phyloP scores from a whole-genome alignment of 208 protist genomes.

The Crithidia acanthocephali region DNA sequence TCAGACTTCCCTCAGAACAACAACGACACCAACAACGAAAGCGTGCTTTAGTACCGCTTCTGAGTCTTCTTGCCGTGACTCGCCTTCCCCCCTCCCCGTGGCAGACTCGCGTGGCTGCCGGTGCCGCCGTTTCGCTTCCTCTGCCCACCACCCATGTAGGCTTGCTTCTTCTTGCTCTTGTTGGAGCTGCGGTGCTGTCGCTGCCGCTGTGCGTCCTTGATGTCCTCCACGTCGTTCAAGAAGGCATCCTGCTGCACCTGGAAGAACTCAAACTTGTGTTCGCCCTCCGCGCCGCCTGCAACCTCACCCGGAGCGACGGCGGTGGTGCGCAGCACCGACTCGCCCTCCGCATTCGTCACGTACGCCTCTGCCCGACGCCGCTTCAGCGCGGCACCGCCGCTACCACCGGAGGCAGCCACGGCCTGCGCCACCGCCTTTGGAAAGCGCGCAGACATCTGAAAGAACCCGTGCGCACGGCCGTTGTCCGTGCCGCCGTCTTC shows the following conservation, averaged over 20 bases:
- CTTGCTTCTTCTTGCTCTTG: constrained; percentile 21
- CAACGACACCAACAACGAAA: no score
- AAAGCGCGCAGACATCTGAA: constrained; percentile 47
- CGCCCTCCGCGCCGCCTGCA: background rate
- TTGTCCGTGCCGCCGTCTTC: background rate
- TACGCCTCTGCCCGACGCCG: constrained; percentile 51
- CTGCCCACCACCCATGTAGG: background rate
- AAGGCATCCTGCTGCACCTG: constrained; percentile 69
- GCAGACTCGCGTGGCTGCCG: background rate
- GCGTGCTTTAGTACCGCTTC: constrained; percentile 34
- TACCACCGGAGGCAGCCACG: constrained; percentile 12
- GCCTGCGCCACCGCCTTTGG: constrained; percentile 28
- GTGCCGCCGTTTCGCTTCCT: constrained; percentile 4
- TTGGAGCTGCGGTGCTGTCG: constrained; percentile 30
- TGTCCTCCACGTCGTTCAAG: constrained; percentile 68
- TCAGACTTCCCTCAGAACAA: no score
- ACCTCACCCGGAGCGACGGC: constrained; percentile 31
- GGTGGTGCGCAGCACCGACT: constrained; percentile 45
- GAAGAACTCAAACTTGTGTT: constrained; percentile 67
- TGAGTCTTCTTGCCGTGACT: constrained; percentile 9
- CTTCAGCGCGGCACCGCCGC: constrained; percentile 29
- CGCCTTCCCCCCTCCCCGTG: background rate
- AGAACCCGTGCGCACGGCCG: constrained; percentile 37
- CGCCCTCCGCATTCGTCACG: constrained; percentile 42
- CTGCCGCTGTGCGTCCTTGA: constrained; percentile 57